Evolutionary conservation across 2,329 filamentous ascomycete species (phyloP).

Genomic region (Aspergillus floridensis): DNA sequence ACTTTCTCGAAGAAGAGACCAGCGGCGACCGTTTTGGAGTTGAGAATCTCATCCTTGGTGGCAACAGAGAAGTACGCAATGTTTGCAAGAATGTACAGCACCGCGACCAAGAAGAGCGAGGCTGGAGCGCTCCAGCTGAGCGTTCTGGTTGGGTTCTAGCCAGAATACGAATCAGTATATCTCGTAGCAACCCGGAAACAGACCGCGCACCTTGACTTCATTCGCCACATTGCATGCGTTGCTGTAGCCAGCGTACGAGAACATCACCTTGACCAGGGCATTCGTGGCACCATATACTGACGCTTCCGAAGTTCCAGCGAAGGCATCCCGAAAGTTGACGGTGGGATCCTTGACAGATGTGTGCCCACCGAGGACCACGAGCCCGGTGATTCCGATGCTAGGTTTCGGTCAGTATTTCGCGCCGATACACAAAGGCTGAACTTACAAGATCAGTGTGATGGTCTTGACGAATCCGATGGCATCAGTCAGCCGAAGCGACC

Average conservation of each 20-base stretch:
- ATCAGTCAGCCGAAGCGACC: constrained; percentile 57
- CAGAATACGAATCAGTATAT: neutral
- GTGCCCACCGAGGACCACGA: constrained; percentile 61
- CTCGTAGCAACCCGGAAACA: accelerated
- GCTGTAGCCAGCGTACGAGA: constrained; percentile 57
- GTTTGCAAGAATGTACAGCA: constrained; percentile 59
- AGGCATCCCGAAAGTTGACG: constrained; percentile 56
- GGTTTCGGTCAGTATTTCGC: neutral
- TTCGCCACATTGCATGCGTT: constrained; percentile 64
- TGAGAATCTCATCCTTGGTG: constrained; percentile 53
- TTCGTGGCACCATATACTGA: constrained; percentile 52
- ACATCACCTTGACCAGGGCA: constrained; percentile 59
- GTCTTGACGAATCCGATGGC: constrained; percentile 60
- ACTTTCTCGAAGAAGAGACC: constrained; percentile 59
- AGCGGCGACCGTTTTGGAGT: constrained; percentile 55
- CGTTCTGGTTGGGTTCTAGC: constrained; percentile 55
- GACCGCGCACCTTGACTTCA: constrained; percentile 50
- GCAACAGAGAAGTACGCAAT: constrained; percentile 61
- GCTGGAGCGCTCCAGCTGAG: constrained; percentile 52
- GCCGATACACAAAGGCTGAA: constrained; percentile 6
- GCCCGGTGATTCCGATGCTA: constrained; percentile 56
- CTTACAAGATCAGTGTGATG: constrained; percentile 58
- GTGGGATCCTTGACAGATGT: constrained; percentile 51
- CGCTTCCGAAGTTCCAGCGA: constrained; percentile 48
- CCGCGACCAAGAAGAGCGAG: constrained; percentile 52